Conservation (phyloP, 2,329 filamentous ascomycete species). For the Verticillium nonalfalfae region DNA sequence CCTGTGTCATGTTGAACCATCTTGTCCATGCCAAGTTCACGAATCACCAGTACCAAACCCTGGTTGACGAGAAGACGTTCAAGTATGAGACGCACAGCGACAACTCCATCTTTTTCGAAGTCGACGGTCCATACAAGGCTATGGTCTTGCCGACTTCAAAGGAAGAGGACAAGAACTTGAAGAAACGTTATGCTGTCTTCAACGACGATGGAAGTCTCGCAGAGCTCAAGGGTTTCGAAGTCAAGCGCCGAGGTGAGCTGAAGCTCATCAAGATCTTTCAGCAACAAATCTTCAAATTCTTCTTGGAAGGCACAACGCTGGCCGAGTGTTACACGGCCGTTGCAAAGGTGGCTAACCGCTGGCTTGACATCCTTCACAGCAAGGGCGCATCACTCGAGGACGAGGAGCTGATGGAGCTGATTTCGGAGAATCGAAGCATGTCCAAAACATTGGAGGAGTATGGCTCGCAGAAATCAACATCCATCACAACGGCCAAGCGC, state of each 20-base stretch:
- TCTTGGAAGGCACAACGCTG: constrained; percentile 83
- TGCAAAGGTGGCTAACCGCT: constrained; percentile 89
- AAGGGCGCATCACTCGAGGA: constrained; percentile 87
- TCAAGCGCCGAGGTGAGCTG: constrained; percentile 93
- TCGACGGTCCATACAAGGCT: constrained; percentile 93
- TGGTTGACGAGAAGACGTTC: constrained; percentile 72
- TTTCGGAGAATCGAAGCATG: constrained; percentile 99
- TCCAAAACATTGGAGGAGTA: constrained; percentile 96
- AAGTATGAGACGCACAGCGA: constrained; percentile 96
- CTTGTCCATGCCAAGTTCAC: constrained; percentile 92
- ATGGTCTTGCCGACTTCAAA: constrained; percentile 98
- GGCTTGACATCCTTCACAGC: constrained; percentile 90
- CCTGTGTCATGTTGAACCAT: constrained; percentile 98
- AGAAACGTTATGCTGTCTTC: constrained; percentile 98
- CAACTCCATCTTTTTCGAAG: constrained; percentile 99
- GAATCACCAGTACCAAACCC: constrained; percentile 93
- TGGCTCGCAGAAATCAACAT: constrained; percentile 90
- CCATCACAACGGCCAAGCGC: constrained; percentile 95
- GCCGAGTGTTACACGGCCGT: constrained; percentile 87
- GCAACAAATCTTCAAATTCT: constrained; percentile 99
- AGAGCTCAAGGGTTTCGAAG: constrained; percentile 94
- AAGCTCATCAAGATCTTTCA: constrained; percentile 99
- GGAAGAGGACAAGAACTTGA: constrained; percentile 98
- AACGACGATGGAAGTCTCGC: constrained; percentile 95
- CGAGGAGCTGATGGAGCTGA: constrained; percentile 97